Evolutionary conservation across 768 basidiomycete genomes (phyloP).

Genomic region (Leccinum pellstonianum): DNA sequence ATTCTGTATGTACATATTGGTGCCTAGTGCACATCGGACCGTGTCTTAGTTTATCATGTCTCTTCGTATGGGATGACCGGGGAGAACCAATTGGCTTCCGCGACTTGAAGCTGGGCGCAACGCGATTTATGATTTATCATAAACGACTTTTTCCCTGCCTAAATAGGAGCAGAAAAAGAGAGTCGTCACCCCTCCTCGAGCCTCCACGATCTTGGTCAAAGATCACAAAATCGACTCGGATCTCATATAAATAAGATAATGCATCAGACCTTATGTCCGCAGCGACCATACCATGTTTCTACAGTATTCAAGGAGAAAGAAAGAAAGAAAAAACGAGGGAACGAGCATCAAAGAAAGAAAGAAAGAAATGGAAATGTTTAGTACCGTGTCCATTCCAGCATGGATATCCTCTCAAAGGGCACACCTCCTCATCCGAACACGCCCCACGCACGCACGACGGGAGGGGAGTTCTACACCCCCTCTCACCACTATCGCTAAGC

Average conservation of each 20-base stretch:
- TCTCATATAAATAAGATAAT: background rate
- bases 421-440: background rate
- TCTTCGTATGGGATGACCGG: too few relatives aligned
- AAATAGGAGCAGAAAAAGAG: background rate
- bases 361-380: background rate
- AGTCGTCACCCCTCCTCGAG: background rate
- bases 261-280: background rate
- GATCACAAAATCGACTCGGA: background rate
- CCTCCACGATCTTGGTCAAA: too few relatives aligned
- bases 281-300: background rate
- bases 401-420: background rate
- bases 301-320: constrained; percentile 1
- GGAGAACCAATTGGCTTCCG: too few relatives aligned
- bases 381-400: constrained; percentile 8
- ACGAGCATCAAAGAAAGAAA: constrained; percentile 5
- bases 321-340: background rate
- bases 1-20: background rate
- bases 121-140: too few relatives aligned
- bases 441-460: background rate
- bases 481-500: background rate
- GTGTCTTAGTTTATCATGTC: background rate
- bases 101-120: too few relatives aligned
- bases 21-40: background rate
- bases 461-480: too few relatives aligned
- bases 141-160: too few relatives aligned